Conservation (phyloP, 2,329 filamentous ascomycete species). For the Diaporthe aspalathi region DNA sequence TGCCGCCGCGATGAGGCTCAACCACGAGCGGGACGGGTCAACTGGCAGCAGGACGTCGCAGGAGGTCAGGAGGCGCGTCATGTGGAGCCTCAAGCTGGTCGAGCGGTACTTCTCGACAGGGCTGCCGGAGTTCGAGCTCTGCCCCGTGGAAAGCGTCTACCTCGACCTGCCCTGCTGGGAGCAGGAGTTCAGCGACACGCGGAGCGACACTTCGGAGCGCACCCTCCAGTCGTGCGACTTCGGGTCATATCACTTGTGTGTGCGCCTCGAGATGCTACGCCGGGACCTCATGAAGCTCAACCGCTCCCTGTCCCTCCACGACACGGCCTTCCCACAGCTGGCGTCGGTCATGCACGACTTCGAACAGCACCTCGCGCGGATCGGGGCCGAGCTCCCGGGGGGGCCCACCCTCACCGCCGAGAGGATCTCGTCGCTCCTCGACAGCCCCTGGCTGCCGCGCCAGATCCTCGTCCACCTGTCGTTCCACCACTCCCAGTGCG, state of each 20-base stretch:
- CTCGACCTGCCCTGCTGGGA: slow-evolving; percentile 57
- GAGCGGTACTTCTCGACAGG: slow-evolving; percentile 57
- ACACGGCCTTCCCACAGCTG: slow-evolving; percentile 32
- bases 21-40: slow-evolving; percentile 52
- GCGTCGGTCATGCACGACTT: slow-evolving; percentile 34
- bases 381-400: slow-evolving; percentile 28
- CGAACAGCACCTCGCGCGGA: slow-evolving; percentile 35
- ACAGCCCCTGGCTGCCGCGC: slow-evolving; percentile 41
- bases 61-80: slow-evolving; percentile 56
- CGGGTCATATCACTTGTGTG: slow-evolving; percentile 39
- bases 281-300: slow-evolving; percentile 41
- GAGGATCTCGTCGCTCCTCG: slow-evolving; percentile 26
- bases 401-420: slow-evolving; percentile 30
- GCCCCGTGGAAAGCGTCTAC: slow-evolving; percentile 55
- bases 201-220: background rate
- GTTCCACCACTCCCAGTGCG: slow-evolving; percentile 57
- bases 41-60: slow-evolving; percentile 51
- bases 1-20: slow-evolving; percentile 56
- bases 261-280: slow-evolving; percentile 43
- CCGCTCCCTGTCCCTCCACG: slow-evolving; percentile 34
- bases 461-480: slow-evolving; percentile 50
- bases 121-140: slow-evolving; percentile 58
- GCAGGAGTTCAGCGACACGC: slow-evolving; percentile 51
- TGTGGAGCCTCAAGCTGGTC: slow-evolving; percentile 59
- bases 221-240: slow-evolving; percentile 27